Base-by-base conservation (phyloP, 2,329 filamentous ascomycete genomes). In the Didymella lethalis region DNA sequence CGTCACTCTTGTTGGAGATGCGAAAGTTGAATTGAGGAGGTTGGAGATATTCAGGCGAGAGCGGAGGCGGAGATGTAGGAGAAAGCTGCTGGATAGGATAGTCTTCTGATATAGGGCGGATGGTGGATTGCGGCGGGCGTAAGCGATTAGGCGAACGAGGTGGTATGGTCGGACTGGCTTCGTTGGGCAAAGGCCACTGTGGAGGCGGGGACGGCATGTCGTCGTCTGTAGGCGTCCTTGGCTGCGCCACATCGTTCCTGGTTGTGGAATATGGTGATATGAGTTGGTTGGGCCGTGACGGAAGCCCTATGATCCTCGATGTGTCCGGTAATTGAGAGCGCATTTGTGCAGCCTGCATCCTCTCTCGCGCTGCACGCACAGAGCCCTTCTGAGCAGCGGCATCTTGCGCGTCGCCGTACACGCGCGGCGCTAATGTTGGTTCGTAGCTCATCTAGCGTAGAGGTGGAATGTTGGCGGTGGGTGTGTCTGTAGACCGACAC, bases 131-230 rank as follows among this genome's bases (percentile, higher is more conserved):
- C 20, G 79, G 80, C 31, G 77, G 75, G 60, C 77, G 78, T 32
- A 77, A 72, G 54, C 72, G 73, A 26, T 73, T 67, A 32, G 67
- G 67, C 40, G 75, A 57, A 29, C 63, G 65, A 36, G 64, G 62
- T 28, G 67, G 66, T 32, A 64, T 54, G 7, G 58, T 60, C 4
- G 62, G 75, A 66, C 48, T 68, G 32, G 69, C 57, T 47, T 74
- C 71, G 62, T 77, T 74, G n/a, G 78, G 72, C 10, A 83, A 71
- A 48, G 81, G 80, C 81, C 81, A 83, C 69, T 81, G 78, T 36
- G 77, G 76, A 59, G 75, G 72, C 49, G 77, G 77, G 10, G 78
- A 72, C 5, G 63, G 54, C 16, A 64, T 58, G 23, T 62, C 52
- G 40, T 65, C 56, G 18, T 56, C 61, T 48, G 6, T 63, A 18